A percentile compares a stretch with the other conserved stretches of the same genome.
Evolutionary conservation across 163 green algal species (phyloP).

Genomic region (Prototheca cutis): DNA sequence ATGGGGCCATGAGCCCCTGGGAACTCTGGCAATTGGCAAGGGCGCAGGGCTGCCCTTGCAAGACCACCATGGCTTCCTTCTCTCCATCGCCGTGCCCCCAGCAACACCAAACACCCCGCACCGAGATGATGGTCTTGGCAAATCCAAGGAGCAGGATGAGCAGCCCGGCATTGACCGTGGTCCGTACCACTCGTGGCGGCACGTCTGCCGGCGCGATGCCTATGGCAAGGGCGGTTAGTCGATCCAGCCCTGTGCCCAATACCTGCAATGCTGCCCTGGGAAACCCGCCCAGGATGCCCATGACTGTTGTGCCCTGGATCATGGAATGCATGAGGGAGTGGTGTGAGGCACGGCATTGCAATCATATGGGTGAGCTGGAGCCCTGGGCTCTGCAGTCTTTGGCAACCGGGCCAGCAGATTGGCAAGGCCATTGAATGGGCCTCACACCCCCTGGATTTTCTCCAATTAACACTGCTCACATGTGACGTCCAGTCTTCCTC

Average conservation of each 20-base stretch:
- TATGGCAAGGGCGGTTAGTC: not conserved
- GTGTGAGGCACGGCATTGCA: no score
- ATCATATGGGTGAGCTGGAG: no score
- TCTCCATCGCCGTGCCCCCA: not conserved
- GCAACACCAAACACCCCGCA: slow-evolving; percentile 4
- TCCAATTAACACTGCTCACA: not conserved
- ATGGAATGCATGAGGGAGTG: no score
- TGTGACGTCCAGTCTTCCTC: not conserved
- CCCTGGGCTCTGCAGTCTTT: no score
- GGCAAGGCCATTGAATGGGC: no score
- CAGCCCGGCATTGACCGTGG: slow-evolving; percentile 16
- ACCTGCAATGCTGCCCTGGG: not conserved
- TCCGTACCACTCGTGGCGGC: slow-evolving; percentile 8
- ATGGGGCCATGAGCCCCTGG: no score
- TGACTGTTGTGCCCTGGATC: not conserved
- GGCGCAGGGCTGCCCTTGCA: no score
- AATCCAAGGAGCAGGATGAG: slow-evolving; percentile 20
- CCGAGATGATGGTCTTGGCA: slow-evolving; percentile 22
- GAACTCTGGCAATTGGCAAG: no score
- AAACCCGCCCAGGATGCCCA: not conserved
- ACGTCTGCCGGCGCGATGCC: slow-evolving; percentile 8
- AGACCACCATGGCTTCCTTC: not conserved
- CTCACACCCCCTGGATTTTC: no score
- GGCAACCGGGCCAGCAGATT: no score
- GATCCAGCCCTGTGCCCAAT: not conserved